These are phyloP conservation scores for Scedosporium apiospermum DNA, from an alignment of 2,329 filamentous ascomycete genomes.

Conservation along the genomic window DNA sequence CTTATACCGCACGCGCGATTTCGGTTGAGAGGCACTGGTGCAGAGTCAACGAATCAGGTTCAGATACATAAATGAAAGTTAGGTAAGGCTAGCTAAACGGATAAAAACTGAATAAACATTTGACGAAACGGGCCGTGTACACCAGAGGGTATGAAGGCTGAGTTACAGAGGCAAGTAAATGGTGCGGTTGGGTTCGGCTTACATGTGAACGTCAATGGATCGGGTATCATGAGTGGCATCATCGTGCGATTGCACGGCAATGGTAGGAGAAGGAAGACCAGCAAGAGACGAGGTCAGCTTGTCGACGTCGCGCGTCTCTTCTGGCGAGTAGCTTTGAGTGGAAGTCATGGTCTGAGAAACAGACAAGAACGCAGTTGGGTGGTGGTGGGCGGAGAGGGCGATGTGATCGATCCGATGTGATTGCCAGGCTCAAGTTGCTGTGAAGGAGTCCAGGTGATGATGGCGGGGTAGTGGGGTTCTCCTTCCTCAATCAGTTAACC, in stretches of 20 bases:
- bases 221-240: neutral
- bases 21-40: neutral
- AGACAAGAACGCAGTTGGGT: no score
- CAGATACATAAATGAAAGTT: no score
- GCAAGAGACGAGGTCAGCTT: neutral
- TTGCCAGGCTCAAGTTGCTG: no score
- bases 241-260: conserved; percentile 22
- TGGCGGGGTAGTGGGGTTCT: neutral
- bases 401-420: no score
- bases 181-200: neutral
- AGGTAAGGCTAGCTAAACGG: neutral
- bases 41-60: neutral
- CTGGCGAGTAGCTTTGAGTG: neutral
- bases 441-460: neutral
- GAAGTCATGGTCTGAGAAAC: neutral
- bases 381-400: no score
- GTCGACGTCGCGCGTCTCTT: neutral
- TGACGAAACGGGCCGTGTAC: no score
- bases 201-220: conserved; percentile 3
- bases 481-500: neutral
- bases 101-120: no score
- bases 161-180: neutral
- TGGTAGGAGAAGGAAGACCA: conserved; percentile 25
- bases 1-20: conserved; percentile 6
- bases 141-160: neutral